These are phyloP conservation scores for Sugiyamaella marilandica DNA, from an alignment of 805 yeast species.

Conservation along the genomic window DNA sequence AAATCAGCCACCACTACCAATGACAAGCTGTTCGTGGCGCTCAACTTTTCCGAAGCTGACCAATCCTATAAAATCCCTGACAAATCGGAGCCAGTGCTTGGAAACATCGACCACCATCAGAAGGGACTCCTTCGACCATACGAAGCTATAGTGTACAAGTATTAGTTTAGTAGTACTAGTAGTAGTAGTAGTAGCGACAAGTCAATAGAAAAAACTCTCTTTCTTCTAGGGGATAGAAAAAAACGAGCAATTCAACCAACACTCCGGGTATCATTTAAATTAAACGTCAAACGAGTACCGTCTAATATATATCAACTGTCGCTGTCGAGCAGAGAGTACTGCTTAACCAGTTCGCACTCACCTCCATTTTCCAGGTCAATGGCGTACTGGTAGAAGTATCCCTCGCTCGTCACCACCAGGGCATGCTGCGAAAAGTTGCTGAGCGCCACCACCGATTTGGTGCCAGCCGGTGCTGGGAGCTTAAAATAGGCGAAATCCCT, in stretches of 20 bases:
- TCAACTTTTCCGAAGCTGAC: conserved; percentile 11
- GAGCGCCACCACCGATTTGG: conserved; percentile 34
- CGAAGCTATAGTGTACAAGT: conserved; percentile 9
- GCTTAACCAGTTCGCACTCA: conserved; percentile 76
- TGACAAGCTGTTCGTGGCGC: conserved; percentile 8
- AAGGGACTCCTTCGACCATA: conserved; percentile 8
- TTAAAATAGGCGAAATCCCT: conserved; percentile 89
- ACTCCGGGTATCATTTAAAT: too few relatives aligned
- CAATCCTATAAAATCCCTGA: neutral
- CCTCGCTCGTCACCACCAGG: conserved; percentile 75
- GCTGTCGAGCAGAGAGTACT: conserved; percentile 47
- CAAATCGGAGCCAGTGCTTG: neutral
- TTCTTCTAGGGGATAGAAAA: neutral
- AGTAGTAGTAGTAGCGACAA: too few relatives aligned
- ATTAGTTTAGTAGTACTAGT: neutral
- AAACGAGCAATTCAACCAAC: too few relatives aligned
- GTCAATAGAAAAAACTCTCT: too few relatives aligned
- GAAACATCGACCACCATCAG: neutral
- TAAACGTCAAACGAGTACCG: too few relatives aligned
- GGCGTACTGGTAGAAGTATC: conserved; percentile 74
- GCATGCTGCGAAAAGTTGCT: conserved; percentile 37
- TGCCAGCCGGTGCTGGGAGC: conserved; percentile 42
- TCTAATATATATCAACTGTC: too few relatives aligned
- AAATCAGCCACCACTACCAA: conserved; percentile 2
- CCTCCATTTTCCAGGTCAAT: conserved; percentile 89